These are phyloP conservation scores for Boletus rufocinnamomeus DNA, from an alignment of 768 basidiomycete genomes.

Conservation along the genomic window DNA sequence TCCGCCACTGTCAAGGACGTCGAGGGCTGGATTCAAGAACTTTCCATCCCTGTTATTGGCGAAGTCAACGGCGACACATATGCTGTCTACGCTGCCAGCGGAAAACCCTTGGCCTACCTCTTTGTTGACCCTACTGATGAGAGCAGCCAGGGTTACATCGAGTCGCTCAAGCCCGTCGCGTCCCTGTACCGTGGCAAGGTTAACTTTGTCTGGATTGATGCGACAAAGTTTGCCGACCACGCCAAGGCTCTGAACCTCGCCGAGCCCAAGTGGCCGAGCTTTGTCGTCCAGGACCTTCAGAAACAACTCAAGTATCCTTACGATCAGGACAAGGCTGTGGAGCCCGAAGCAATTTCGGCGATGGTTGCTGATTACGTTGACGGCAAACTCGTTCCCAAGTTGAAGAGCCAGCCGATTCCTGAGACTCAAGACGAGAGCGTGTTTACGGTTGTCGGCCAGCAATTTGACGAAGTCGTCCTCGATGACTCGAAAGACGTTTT, in stretches of 20 bases:
- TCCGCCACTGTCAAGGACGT: conserved; percentile 62
- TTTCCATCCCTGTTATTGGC: conserved; percentile 85
- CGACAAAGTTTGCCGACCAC: conserved; percentile 92
- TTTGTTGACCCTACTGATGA: conserved; percentile 83
- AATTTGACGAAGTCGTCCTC: conserved; percentile 83
- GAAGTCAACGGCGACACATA: conserved; percentile 97
- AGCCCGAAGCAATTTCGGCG: conserved; percentile 53
- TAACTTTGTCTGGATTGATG: conserved; percentile 99
- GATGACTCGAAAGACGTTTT: conserved; percentile 94
- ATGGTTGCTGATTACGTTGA: conserved; percentile 67
- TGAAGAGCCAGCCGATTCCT: conserved; percentile 91
- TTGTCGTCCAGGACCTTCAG: conserved; percentile 86
- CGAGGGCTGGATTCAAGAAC: conserved; percentile 75
- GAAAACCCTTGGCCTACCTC: conserved; percentile 90
- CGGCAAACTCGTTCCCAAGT: conserved; percentile 74
- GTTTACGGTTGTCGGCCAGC: conserved; percentile 80
- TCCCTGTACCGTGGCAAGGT: conserved; percentile 79
- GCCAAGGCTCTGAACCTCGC: conserved; percentile 89
- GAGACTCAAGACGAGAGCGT: conserved; percentile 81
- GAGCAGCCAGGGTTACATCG: conserved; percentile 64
- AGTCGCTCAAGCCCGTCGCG: conserved; percentile 73
- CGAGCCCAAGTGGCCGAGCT: conserved; percentile 88
- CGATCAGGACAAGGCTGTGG: conserved; percentile 65
- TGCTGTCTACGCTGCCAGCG: conserved; percentile 73
- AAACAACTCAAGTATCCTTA: conserved; percentile 90